Percentiles rank a stretch among this genome's conserved stretches.
These are phyloP conservation scores for Theileria orientalis DNA, from an alignment of 169 alveolate species.

Conservation along the genomic window DNA sequence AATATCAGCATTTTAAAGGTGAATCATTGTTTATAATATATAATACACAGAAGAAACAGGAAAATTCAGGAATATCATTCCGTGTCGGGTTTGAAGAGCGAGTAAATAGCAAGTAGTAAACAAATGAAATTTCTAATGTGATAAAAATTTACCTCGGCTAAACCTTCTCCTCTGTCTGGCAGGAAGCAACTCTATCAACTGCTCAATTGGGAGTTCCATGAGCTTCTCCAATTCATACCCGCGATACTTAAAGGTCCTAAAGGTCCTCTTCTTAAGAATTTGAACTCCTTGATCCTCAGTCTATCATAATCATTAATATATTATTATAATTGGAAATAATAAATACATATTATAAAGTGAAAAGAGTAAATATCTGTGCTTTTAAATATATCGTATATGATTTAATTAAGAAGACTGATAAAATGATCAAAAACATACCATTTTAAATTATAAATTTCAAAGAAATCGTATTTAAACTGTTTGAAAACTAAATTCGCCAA, in stretches of 20 bases:
- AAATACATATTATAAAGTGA: neutral
- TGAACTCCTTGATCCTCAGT: constrained; percentile 64
- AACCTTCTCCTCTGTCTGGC: constrained; percentile 97
- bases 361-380: neutral
- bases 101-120: too few species aligned
- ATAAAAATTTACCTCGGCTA: constrained; percentile 74
- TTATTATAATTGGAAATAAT: neutral
- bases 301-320: neutral
- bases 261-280: constrained; percentile 92
- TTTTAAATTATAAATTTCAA: constrained; percentile 9
- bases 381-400: too few species aligned
- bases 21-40: too few species aligned
- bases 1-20: neutral
- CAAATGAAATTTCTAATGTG: constrained; percentile 1
- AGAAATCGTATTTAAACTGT: too few species aligned
- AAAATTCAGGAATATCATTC: neutral
- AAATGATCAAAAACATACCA: too few species aligned
- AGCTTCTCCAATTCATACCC: constrained; percentile 96
- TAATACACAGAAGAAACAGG: neutral
- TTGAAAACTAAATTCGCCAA: too few species aligned
- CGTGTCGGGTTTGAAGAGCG: neutral
- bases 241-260: constrained; percentile 95
- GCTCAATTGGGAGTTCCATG: constrained; percentile 87
- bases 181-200: constrained; percentile 88
- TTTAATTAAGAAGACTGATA: too few species aligned